phyloP scores from a whole-genome alignment of 2,329 filamentous ascomycete genomes.

The Didymosphaeria variabile region DNA sequence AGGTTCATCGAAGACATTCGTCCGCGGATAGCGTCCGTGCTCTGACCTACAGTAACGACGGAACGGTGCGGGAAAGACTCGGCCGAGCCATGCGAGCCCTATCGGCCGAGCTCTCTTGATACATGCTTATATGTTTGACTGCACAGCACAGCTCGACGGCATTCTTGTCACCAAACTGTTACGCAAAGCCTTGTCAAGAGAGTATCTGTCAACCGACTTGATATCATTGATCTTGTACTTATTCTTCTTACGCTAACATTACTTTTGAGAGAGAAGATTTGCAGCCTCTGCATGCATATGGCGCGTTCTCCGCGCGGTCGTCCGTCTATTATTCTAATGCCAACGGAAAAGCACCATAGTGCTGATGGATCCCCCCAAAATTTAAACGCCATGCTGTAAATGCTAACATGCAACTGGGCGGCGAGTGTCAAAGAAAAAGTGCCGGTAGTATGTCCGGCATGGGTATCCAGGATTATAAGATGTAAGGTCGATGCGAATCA shows the following conservation, averaged over 20 bases:
- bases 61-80: background rate
- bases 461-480: constrained; percentile 9
- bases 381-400: background rate
- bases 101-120: background rate
- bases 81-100: too few relatives aligned
- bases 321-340: constrained; percentile 4
- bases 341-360: background rate
- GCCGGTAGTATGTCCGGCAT: background rate
- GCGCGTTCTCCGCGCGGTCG: constrained; percentile 1
- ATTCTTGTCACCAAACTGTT: background rate
- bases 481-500: background rate
- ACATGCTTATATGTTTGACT: background rate
- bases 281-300: background rate
- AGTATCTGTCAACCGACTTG: background rate
- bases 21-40: too few relatives aligned
- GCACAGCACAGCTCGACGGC: background rate
- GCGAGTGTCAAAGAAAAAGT: background rate
- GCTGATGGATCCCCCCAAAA: background rate
- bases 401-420: background rate
- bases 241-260: background rate
- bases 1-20: too few relatives aligned
- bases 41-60: too few relatives aligned
- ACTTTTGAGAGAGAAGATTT: constrained; percentile 4
- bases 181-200: background rate
- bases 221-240: background rate